Percentiles rank a stretch among this genome's conserved stretches.
Evolutionary conservation across 768 basidiomycete species (phyloP).

Genomic region (Cyclocybe cylindracea): DNA sequence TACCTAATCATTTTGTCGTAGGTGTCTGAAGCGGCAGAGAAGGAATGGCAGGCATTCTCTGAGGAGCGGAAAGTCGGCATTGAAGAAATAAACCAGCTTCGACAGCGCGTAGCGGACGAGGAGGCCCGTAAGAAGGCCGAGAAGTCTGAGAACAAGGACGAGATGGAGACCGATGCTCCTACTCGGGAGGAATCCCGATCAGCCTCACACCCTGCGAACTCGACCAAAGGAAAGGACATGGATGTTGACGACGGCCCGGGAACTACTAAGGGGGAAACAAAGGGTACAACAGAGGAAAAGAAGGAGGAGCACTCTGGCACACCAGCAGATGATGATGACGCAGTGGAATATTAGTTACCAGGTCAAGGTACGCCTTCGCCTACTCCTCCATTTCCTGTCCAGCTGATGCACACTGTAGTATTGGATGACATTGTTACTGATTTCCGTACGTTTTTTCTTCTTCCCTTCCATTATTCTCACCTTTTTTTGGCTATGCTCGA

Average conservation of each 20-base stretch:
- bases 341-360: slow-evolving; percentile 69
- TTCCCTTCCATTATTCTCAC: slow-evolving; percentile 19
- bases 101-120: slow-evolving; percentile 67
- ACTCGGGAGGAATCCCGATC: slow-evolving; percentile 4
- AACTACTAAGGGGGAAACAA: slow-evolving; percentile 27
- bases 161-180: slow-evolving; percentile 37
- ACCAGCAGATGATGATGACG: slow-evolving; percentile 77
- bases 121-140: slow-evolving; percentile 51
- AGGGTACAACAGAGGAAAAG: slow-evolving; percentile 43
- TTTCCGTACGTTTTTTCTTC: slow-evolving; percentile 23
- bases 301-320: slow-evolving; percentile 55
- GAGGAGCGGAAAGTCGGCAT: slow-evolving; percentile 60
- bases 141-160: slow-evolving; percentile 29
- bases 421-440: slow-evolving; percentile 13
- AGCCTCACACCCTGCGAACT: slow-evolving; percentile 10
- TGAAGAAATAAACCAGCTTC: slow-evolving; percentile 60
- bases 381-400: not conserved
- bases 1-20: slow-evolving; percentile 25
- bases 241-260: slow-evolving; percentile 38
- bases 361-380: slow-evolving; percentile 20
- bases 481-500: slow-evolving; percentile 16
- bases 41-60: slow-evolving; percentile 68
- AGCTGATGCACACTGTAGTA: slow-evolving; percentile 3
- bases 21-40: slow-evolving; percentile 63
- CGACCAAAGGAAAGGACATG: slow-evolving; percentile 28